A percentile compares a stretch with the other conserved stretches of the same genome.
phyloP scores from a whole-genome alignment of 805 yeast species.

The Nakazawaea anatomiae region DNA sequence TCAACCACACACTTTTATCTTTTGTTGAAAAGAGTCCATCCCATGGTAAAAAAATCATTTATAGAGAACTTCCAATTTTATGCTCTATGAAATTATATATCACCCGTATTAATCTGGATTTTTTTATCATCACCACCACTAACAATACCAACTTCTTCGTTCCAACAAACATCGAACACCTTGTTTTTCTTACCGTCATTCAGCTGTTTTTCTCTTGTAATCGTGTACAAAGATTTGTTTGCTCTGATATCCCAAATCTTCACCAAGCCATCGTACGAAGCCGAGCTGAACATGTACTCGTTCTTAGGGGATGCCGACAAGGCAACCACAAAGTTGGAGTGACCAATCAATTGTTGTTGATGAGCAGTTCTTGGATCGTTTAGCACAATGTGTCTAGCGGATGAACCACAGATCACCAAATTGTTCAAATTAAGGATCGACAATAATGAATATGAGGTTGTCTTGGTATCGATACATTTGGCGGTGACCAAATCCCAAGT shows the following conservation, averaged over 20 bases:
- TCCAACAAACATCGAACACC: constrained; percentile 88
- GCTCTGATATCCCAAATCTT: constrained; percentile 95
- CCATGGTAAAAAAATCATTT: too few species aligned
- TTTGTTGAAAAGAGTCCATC: too few species aligned
- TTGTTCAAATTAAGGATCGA: constrained; percentile 67
- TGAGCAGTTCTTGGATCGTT: constrained; percentile 83
- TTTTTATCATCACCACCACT: constrained; percentile 95
- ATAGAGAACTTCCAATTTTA: too few species aligned
- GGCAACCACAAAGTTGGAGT: constrained; percentile 82
- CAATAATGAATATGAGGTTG: constrained; percentile 79
- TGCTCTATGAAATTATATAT: not conserved
- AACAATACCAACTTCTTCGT: constrained; percentile 67
- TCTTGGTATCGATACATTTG: constrained; percentile 79
- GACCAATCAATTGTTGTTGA: constrained; percentile 74
- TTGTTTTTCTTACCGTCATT: constrained; percentile 42
- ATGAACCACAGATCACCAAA: constrained; percentile 86
- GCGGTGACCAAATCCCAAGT: constrained; percentile 95
- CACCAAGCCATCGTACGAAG: constrained; percentile 94
- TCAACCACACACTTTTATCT: too few species aligned
- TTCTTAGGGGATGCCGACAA: constrained; percentile 71
- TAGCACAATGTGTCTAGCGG: constrained; percentile 93
- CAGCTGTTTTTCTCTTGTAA: constrained; percentile 51
- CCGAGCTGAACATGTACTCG: constrained; percentile 79
- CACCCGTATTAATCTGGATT: constrained; percentile 63
- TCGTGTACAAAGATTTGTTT: constrained; percentile 72